A percentile compares a stretch with the other conserved stretches of the same genome.
Evolutionary conservation across 768 basidiomycete species (phyloP).

Genomic region (Lanmaoa rubissima): DNA sequence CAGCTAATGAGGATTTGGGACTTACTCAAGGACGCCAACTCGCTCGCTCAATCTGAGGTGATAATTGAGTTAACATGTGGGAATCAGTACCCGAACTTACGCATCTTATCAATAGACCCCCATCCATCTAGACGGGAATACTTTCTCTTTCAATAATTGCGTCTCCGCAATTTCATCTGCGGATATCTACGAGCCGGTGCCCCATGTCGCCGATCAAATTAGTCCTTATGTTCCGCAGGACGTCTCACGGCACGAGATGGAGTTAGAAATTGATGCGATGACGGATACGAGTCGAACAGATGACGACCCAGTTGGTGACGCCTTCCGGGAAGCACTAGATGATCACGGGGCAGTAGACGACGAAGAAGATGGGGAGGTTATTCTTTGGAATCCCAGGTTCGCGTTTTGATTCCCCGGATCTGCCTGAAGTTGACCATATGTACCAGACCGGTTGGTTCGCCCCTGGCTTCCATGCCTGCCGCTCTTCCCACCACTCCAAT

Average conservation of each 20-base stretch:
- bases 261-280: constrained; percentile 57
- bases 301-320: constrained; percentile 69
- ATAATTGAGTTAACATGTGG: constrained; percentile 13
- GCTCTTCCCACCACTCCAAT: constrained; percentile 23
- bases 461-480: constrained; percentile 6
- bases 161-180: constrained; percentile 6
- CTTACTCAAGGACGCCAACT: constrained; percentile 67
- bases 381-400: constrained; percentile 73
- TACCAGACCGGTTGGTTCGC: constrained; percentile 21
- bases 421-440: constrained; percentile 3
- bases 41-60: constrained; percentile 60
- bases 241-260: constrained; percentile 8
- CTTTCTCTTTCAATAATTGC: constrained; percentile 18
- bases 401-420: constrained; percentile 8
- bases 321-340: constrained; percentile 51
- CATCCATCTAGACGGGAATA: constrained; percentile 21
- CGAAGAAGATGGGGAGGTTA: constrained; percentile 63
- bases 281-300: constrained; percentile 74
- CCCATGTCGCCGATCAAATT: constrained; percentile 16
- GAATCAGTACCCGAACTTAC: constrained; percentile 14
- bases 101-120: constrained; percentile 22
- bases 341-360: constrained; percentile 36
- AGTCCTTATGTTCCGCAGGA: constrained; percentile 5
- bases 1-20: constrained; percentile 93
- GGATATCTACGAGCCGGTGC: background rate